Conservation (phyloP, 2,329 filamentous ascomycete genomes). For the Elsinoe perseae region DNA sequence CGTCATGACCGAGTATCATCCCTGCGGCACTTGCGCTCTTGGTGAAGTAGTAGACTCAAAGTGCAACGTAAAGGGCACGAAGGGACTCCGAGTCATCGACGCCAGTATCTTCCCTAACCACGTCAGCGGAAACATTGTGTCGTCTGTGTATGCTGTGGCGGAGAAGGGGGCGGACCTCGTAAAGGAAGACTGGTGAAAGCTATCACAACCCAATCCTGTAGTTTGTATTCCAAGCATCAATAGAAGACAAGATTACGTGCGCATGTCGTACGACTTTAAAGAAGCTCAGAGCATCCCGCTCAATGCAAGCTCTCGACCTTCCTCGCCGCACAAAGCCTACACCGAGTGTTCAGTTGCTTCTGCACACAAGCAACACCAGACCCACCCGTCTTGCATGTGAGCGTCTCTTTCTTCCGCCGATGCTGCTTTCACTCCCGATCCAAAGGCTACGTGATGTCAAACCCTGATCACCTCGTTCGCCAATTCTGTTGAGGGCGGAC, state of each 20-base stretch:
- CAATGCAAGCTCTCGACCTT: neutral
- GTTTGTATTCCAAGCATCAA: neutral
- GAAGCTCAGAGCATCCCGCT: neutral
- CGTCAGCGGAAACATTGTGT: constrained; percentile 25
- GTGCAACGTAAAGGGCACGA: constrained; percentile 23
- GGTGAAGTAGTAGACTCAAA: constrained; percentile 24
- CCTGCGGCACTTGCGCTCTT: constrained; percentile 36
- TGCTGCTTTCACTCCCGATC: neutral
- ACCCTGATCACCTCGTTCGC: constrained; percentile 6
- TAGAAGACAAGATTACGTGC: neutral
- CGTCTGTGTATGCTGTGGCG: constrained; percentile 28
- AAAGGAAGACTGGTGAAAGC: constrained; percentile 22
- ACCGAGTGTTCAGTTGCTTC: neutral
- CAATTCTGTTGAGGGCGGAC: neutral
- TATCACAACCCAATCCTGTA: neutral
- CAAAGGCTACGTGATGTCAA: neutral
- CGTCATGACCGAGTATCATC: constrained; percentile 34
- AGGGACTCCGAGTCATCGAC: constrained; percentile 26
- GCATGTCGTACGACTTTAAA: neutral
- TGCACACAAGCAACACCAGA: neutral
- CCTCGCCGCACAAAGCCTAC: neutral
- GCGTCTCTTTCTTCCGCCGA: neutral
- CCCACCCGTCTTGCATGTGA: neutral
- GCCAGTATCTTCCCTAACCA: constrained; percentile 29
- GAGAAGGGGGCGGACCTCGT: constrained; percentile 33